A percentile compares a stretch with the other conserved stretches of the same genome.
Conservation (phyloP, 345 rosid species). For the Xanthoceras sorbifolium region DNA sequence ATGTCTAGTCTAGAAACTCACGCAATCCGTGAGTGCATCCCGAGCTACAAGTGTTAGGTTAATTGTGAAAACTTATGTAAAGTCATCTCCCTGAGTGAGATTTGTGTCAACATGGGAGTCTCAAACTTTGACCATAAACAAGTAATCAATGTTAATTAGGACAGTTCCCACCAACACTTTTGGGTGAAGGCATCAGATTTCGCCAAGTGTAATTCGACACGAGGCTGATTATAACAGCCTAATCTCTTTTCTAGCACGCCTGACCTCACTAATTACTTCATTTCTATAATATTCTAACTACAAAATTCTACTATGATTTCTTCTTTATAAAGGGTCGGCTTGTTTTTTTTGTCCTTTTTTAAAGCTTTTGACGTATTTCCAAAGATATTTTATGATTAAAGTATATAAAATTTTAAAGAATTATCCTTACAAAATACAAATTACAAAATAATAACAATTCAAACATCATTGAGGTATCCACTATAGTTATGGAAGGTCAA, state of each 20-base stretch:
- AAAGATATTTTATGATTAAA: too few species aligned
- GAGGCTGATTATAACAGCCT: background rate
- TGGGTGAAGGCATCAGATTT: background rate
- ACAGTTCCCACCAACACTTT: constrained; percentile 15
- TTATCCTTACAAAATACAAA: background rate
- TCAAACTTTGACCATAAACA: background rate
- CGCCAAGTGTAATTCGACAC: background rate
- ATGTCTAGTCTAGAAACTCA: too few species aligned
- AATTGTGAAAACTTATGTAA: background rate
- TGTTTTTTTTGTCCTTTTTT: background rate
- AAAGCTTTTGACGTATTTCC: background rate
- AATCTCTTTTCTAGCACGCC: constrained; percentile 15
- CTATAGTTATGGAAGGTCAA: too few species aligned
- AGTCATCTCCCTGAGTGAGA: background rate
- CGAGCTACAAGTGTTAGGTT: too few species aligned
- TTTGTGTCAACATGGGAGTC: background rate
- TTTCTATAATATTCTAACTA: background rate
- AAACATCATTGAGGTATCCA: too few species aligned
- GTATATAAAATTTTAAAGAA: background rate
- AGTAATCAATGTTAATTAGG: background rate
- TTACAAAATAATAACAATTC: too few species aligned
- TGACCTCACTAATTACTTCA: background rate
- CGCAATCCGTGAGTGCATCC: too few species aligned
- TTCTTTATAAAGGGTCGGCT: background rate
- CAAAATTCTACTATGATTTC: background rate